A percentile compares a stretch with the other conserved stretches of the same genome.
Conservation (phyloP, 768 basidiomycete species). For the Lanmaoa rubissima region DNA sequence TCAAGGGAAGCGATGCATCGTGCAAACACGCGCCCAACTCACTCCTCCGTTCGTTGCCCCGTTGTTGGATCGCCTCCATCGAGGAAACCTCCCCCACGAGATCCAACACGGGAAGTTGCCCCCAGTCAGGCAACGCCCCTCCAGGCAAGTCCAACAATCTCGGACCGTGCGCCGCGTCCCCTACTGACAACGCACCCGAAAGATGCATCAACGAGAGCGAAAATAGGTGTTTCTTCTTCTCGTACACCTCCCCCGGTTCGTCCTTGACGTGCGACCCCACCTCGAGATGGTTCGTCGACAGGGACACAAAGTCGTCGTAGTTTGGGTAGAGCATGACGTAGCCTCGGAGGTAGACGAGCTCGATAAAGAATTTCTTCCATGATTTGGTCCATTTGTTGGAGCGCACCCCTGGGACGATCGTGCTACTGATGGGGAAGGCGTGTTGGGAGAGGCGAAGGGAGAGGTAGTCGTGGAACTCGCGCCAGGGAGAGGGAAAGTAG, state of each 20-base stretch:
- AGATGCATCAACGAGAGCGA: slow-evolving; percentile 65
- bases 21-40: slow-evolving; percentile 35
- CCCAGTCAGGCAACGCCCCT: slow-evolving; percentile 49
- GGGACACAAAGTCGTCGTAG: slow-evolving; percentile 62
- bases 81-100: slow-evolving; percentile 50
- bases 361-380: slow-evolving; percentile 91
- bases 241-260: slow-evolving; percentile 42
- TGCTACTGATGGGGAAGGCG: slow-evolving; percentile 29
- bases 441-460: slow-evolving; percentile 61
- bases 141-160: slow-evolving; percentile 60
- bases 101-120: slow-evolving; percentile 65
- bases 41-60: slow-evolving; percentile 34
- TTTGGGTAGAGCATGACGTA: slow-evolving; percentile 92
- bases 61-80: slow-evolving; percentile 34
- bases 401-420: slow-evolving; percentile 70
- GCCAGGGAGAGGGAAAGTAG: slow-evolving; percentile 89
- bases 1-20: slow-evolving; percentile 11
- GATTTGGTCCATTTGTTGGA: slow-evolving; percentile 80
- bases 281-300: slow-evolving; percentile 92
- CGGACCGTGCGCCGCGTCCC: slow-evolving; percentile 13
- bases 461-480: slow-evolving; percentile 81
- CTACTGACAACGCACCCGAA: slow-evolving; percentile 14
- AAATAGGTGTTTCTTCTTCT: slow-evolving; percentile 63
- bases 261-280: slow-evolving; percentile 75
- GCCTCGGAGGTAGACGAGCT: slow-evolving; percentile 75